Conservation (phyloP, 192 early-diverging fungal genomes). For the Backusella psychrophila region DNA sequence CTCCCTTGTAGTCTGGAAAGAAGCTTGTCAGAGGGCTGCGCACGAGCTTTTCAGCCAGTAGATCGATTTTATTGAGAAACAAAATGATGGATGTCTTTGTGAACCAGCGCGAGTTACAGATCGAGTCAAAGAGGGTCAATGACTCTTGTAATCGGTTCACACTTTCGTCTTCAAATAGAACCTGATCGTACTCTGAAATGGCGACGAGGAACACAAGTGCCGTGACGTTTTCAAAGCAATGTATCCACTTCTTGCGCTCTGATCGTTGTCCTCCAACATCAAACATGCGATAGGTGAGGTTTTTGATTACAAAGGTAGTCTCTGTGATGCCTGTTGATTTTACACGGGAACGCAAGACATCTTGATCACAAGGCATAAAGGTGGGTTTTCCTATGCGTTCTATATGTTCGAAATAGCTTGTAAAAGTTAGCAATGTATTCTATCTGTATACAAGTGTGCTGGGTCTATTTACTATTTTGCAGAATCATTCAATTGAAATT, state of each 20-base stretch:
- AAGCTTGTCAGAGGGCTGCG: conserved; percentile 82
- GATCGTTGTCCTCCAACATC: conserved; percentile 98
- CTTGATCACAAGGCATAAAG: conserved; percentile 92
- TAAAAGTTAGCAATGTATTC: not conserved
- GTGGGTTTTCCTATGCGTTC: conserved; percentile 79
- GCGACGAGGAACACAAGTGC: conserved; percentile 95
- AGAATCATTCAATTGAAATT: conserved; percentile 97
- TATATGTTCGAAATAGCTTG: conserved; percentile 90
- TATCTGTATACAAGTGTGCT: not conserved
- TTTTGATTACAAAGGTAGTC: conserved; percentile 86
- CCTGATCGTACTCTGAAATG: conserved; percentile 94
- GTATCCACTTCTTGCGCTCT: conserved; percentile 99
- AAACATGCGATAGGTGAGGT: conserved; percentile 93
- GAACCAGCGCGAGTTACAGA: conserved; percentile 98
- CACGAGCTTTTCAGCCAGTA: conserved; percentile 88
- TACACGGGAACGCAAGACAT: conserved; percentile 93
- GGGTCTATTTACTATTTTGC: conserved; percentile 74
- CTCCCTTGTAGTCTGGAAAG: conserved; percentile 86
- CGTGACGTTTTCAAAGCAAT: conserved; percentile 97
- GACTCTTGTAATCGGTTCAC: conserved; percentile 97
- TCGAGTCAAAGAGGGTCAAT: conserved; percentile 93
- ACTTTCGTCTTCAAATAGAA: conserved; percentile 92
- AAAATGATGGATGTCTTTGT: conserved; percentile 97
- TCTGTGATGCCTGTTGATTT: conserved; percentile 98
- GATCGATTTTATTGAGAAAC: conserved; percentile 98